phyloP scores from a whole-genome alignment of 1,284 basidiomycete genomes.

The Mycena sp. region DNA sequence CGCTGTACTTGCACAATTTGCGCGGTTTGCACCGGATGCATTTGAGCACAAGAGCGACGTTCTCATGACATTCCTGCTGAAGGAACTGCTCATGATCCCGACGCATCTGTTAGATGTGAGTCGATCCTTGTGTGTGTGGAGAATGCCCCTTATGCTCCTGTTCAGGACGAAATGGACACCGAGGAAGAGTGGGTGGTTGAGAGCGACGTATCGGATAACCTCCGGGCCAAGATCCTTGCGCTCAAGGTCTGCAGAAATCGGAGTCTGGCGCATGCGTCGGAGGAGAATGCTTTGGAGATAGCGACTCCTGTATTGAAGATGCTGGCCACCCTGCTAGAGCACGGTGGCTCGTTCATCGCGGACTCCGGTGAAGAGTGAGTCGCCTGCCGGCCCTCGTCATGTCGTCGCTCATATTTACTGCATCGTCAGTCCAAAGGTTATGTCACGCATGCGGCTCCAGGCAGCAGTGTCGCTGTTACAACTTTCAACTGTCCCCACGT shows the following conservation, averaged over 20 bases:
- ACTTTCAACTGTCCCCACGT: constrained; percentile 72
- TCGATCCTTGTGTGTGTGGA: constrained; percentile 20
- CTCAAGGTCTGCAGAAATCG: constrained; percentile 86
- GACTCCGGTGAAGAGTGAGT: constrained; percentile 74
- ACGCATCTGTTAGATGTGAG: constrained; percentile 58
- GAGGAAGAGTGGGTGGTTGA: constrained; percentile 85
- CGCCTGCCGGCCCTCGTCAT: neutral
- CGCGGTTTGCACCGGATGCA: constrained; percentile 71
- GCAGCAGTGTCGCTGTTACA: constrained; percentile 87
- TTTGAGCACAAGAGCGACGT: constrained; percentile 84
- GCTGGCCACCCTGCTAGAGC: constrained; percentile 72
- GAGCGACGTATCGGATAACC: constrained; percentile 60
- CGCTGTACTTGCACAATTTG: constrained; percentile 80
- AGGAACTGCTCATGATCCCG: constrained; percentile 74
- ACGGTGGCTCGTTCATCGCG: constrained; percentile 71
- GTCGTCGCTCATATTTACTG: neutral
- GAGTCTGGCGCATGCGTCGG: constrained; percentile 71
- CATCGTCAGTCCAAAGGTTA: constrained; percentile 57
- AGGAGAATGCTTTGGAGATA: constrained; percentile 70
- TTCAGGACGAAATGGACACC: constrained; percentile 56
- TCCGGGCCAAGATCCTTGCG: constrained; percentile 76
- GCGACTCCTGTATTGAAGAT: constrained; percentile 81
- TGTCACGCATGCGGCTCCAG: constrained; percentile 80
- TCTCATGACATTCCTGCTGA: constrained; percentile 77
- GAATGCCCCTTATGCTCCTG: constrained; percentile 10